Percentiles rank a stretch among this genome's conserved stretches.
Evolutionary conservation across 1,284 basidiomycete species (phyloP).

Genomic region (Violaceomyces palustris): DNA sequence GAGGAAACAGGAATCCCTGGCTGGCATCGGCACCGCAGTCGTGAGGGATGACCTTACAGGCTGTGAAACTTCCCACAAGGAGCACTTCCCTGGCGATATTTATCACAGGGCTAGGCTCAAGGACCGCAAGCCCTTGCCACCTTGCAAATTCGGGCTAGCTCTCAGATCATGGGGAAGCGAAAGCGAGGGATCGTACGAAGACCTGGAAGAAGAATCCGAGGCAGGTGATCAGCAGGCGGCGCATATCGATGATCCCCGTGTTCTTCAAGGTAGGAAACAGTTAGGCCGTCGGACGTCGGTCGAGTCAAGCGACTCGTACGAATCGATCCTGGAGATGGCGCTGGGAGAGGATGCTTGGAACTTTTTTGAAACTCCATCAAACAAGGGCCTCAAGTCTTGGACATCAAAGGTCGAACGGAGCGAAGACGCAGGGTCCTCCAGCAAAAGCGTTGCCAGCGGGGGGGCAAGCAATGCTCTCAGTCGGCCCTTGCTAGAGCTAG

Average conservation of each 20-base stretch:
- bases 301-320: slow-evolving; percentile 25
- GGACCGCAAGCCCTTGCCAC: background rate
- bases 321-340: slow-evolving; percentile 18
- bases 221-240: background rate
- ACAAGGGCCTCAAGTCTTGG: slow-evolving; percentile 9
- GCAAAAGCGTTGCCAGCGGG: slow-evolving; percentile 24
- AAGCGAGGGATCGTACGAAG: background rate
- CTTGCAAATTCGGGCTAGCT: background rate
- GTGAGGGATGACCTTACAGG: too few relatives aligned
- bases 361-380: slow-evolving; percentile 4
- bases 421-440: slow-evolving; percentile 8
- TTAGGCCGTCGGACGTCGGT: slow-evolving; percentile 4
- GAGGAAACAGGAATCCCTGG: too few relatives aligned
- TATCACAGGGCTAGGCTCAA: slow-evolving; percentile 3
- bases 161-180: background rate
- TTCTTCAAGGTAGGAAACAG: background rate
- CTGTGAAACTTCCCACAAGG: too few relatives aligned
- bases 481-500: slow-evolving; percentile 45
- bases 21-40: too few relatives aligned
- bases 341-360: slow-evolving; percentile 24
- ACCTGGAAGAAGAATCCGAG: background rate
- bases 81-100: slow-evolving; percentile 26
- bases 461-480: slow-evolving; percentile 32
- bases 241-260: slow-evolving; percentile 1
- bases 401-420: slow-evolving; percentile 15